phyloP scores from a whole-genome alignment of 345 rosid species.

The Isatis tinctoria region DNA sequence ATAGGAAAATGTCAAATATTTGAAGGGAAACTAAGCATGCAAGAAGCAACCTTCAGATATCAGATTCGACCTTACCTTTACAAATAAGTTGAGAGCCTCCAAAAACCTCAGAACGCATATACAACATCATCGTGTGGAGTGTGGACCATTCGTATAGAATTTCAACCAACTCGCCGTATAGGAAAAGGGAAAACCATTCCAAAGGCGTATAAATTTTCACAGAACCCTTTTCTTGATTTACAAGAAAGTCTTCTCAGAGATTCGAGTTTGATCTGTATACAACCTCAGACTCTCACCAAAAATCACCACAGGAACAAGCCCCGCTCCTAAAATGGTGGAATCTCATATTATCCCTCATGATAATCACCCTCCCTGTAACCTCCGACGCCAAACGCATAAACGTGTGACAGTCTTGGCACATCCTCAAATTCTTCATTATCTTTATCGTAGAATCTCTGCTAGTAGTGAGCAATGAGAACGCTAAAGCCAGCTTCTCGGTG shows the following conservation, averaged over 20 bases:
- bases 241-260: not conserved
- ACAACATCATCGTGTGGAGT: not conserved
- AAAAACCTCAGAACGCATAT: not conserved
- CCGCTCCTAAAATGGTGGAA: slow-evolving; percentile 76
- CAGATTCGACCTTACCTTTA: no score
- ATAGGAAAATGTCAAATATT: no score
- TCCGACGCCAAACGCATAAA: slow-evolving; percentile 56
- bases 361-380: slow-evolving; percentile 48
- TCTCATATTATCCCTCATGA: slow-evolving; percentile 66
- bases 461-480: slow-evolving; percentile 52
- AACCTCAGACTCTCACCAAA: slow-evolving; percentile 47
- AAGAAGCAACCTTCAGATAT: no score
- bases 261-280: not conserved
- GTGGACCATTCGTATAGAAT: no score
- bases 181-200: no score
- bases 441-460: slow-evolving; percentile 36
- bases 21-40: no score
- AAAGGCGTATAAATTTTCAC: not conserved
- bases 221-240: not conserved
- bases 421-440: slow-evolving; percentile 72
- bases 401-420: slow-evolving; percentile 73
- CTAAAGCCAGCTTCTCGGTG: slow-evolving; percentile 74
- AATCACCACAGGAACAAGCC: slow-evolving; percentile 64
- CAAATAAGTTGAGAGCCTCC: no score
- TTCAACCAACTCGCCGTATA: no score